These are phyloP conservation scores for Colletotrichum sp. DNA, from an alignment of 2,329 filamentous ascomycete species.

Conservation along the genomic window DNA sequence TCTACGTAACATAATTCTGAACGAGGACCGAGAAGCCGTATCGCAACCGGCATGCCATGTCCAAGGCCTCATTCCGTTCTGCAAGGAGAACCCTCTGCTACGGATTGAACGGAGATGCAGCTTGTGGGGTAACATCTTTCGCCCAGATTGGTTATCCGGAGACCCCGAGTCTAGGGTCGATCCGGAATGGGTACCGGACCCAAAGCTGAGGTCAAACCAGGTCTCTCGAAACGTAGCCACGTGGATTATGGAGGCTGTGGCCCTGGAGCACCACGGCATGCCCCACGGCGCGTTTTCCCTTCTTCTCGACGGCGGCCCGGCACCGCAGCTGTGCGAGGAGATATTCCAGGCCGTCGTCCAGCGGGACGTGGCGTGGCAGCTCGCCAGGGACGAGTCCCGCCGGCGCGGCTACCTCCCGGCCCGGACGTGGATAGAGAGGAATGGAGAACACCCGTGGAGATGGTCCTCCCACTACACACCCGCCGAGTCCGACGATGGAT, in stretches of 20 bases:
- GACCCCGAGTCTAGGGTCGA: no score
- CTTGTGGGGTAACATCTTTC: background rate
- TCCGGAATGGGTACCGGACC: no score
- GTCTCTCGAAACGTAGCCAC: background rate
- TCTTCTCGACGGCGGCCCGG: background rate
- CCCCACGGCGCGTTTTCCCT: background rate
- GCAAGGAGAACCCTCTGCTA: background rate
- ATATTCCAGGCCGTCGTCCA: background rate
- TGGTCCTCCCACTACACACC: no score
- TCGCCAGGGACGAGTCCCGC: background rate
- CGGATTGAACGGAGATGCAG: background rate
- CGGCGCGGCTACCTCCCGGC: background rate
- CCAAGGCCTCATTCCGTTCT: background rate
- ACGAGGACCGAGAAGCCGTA: background rate
- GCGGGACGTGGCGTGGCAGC: background rate
- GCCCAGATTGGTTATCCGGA: no score
- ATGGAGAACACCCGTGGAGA: background rate
- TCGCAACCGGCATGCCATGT: background rate
- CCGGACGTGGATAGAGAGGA: background rate
- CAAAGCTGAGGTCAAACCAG: background rate
- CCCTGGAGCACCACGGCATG: background rate
- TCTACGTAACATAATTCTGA: background rate
- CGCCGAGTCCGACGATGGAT: background rate
- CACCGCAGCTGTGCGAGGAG: background rate
- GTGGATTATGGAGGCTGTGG: background rate